These are phyloP conservation scores for Acer saccharum DNA, from an alignment of 345 rosid genomes.

Conservation along the genomic window DNA sequence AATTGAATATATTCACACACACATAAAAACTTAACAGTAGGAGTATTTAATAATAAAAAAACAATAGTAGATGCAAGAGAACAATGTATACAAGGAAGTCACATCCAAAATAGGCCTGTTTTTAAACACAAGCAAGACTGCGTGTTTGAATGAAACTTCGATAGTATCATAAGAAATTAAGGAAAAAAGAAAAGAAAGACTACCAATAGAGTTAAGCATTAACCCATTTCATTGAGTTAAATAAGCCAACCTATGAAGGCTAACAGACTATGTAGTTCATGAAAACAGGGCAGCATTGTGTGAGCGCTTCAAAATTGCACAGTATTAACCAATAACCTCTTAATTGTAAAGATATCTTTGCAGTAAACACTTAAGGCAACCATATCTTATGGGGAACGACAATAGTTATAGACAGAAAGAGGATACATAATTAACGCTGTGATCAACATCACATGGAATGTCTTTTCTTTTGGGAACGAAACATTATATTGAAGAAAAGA, in stretches of 20 bases:
- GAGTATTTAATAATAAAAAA: no score
- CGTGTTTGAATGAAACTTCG: background rate
- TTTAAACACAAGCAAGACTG: background rate
- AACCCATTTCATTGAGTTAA: background rate
- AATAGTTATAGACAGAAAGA: background rate
- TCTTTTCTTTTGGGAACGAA: no score
- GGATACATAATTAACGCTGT: background rate
- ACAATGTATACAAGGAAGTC: background rate
- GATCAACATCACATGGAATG: background rate
- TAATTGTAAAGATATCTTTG: background rate
- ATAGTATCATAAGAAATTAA: slow-evolving; percentile 1
- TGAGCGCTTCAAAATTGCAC: background rate
- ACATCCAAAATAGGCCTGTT: background rate
- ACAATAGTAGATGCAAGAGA: background rate
- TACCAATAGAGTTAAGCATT: background rate
- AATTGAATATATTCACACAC: background rate
- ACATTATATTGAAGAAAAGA: no score
- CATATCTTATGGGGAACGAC: background rate
- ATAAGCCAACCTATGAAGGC: background rate
- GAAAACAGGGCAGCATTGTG: background rate
- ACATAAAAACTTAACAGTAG: background rate
- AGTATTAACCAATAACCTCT: slow-evolving; percentile 3
- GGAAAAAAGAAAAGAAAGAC: background rate
- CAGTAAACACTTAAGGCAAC: background rate
- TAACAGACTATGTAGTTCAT: background rate